phyloP scores from a whole-genome alignment of 2,329 filamentous ascomycete species.

The Trichoderma gracile region DNA sequence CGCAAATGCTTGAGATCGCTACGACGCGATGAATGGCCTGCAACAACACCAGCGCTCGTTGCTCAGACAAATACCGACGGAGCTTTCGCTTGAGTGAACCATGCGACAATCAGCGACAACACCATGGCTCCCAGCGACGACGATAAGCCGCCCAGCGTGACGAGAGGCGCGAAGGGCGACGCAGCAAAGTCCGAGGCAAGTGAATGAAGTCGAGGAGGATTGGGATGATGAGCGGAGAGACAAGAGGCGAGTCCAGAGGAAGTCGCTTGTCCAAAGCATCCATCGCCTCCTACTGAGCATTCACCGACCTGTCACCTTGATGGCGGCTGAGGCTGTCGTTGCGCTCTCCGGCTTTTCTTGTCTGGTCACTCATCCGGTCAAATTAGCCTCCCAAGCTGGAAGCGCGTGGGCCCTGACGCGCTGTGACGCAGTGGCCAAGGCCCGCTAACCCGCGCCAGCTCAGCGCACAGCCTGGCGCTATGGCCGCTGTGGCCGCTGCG shows the following conservation, averaged over 20 bases:
- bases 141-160: conserved; percentile 23
- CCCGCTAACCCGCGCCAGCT: conserved; percentile 19
- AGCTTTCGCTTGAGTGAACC: conserved; percentile 12
- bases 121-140: conserved; percentile 22
- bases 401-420: conserved; percentile 22
- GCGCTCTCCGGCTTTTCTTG: neutral
- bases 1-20: neutral
- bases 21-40: conserved; percentile 20
- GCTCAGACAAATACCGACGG: conserved; percentile 1
- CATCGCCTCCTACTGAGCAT: neutral
- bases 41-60: neutral
- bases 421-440: conserved; percentile 20
- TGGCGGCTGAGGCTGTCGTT: neutral
- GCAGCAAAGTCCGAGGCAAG: conserved; percentile 19
- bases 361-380: neutral
- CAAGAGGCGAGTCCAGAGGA: too few species aligned
- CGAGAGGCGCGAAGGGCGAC: neutral
- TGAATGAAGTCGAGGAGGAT: neutral
- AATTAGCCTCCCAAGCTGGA: neutral
- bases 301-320: neutral
- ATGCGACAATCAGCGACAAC: conserved; percentile 16
- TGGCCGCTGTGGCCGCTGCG: conserved; percentile 12
- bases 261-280: neutral
- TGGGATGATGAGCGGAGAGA: neutral
- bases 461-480: neutral